phyloP scores from a whole-genome alignment of 1,284 basidiomycete species.

The Marasmius tenuissimus region DNA sequence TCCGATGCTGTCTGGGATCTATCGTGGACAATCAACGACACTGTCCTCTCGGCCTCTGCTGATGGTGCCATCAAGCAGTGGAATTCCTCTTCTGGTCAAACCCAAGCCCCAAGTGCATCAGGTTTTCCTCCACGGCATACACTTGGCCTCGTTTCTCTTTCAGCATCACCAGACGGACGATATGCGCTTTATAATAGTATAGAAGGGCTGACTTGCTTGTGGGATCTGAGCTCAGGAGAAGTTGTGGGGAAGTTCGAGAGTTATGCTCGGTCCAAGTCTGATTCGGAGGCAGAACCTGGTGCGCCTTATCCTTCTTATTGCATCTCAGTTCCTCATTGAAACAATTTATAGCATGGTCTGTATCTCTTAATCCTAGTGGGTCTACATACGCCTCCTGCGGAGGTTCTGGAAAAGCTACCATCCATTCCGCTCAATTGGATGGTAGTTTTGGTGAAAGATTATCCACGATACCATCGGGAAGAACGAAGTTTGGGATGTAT shows the following conservation, averaged over 20 bases:
- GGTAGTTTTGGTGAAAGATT: slow-evolving; percentile 60
- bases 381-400: slow-evolving; percentile 79
- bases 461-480: slow-evolving; percentile 61
- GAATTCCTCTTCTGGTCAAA: slow-evolving; percentile 64
- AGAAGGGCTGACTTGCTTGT: slow-evolving; percentile 75
- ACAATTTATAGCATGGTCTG: slow-evolving; percentile 66
- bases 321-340: slow-evolving; percentile 14
- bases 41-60: slow-evolving; percentile 67
- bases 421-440: slow-evolving; percentile 61
- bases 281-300: slow-evolving; percentile 65
- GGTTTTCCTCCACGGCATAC: slow-evolving; percentile 62
- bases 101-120: slow-evolving; percentile 46
- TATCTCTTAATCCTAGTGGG: slow-evolving; percentile 74
- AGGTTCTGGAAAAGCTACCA: slow-evolving; percentile 68
- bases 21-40: slow-evolving; percentile 70
- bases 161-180: slow-evolving; percentile 61
- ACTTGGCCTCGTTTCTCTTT: slow-evolving; percentile 73
- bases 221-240: slow-evolving; percentile 63
- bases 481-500: slow-evolving; percentile 81
- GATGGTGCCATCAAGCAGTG: slow-evolving; percentile 76
- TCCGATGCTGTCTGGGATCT: slow-evolving; percentile 79
- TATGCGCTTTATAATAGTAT: slow-evolving; percentile 75
- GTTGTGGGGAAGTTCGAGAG: slow-evolving; percentile 70
- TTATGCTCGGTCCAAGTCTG: slow-evolving; percentile 51
- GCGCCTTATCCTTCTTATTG: slow-evolving; percentile 29